Evolutionary conservation across 257 asterid species (phyloP).

Genomic region (Solanum rostratum): DNA sequence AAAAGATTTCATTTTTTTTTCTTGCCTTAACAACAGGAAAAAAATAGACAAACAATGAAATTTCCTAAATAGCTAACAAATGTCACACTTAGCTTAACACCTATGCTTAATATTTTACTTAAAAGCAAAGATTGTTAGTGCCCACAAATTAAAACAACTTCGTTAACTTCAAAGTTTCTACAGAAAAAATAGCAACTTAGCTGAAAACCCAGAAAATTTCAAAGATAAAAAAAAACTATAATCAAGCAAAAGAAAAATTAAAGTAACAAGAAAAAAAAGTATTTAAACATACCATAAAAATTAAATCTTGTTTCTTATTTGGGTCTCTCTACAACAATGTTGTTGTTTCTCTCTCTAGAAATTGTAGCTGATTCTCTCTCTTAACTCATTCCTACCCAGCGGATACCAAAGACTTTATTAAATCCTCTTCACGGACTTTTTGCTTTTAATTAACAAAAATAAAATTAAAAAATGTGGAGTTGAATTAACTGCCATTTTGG

Average conservation of each 20-base stretch:
- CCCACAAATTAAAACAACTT: neutral
- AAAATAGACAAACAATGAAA: neutral
- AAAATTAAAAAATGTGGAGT: neutral
- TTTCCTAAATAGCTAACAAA: neutral
- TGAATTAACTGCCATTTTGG: neutral
- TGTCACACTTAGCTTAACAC: too few species aligned
- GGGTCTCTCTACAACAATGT: neutral
- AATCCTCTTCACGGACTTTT: neutral
- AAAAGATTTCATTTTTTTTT: neutral
- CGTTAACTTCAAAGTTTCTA: neutral
- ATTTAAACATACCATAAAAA: neutral
- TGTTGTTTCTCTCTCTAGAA: neutral
- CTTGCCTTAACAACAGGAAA: neutral
- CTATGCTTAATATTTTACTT: neutral
- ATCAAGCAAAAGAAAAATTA: neutral
- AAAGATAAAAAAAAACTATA: neutral
- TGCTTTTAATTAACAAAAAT: neutral
- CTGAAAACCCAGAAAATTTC: neutral
- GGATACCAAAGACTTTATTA: neutral
- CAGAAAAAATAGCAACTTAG: neutral
- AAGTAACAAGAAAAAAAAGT: neutral
- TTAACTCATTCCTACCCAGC: neutral
- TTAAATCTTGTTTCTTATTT: neutral
- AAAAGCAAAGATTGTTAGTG: neutral
- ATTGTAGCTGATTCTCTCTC: neutral